Evolutionary conservation across 176 grass and related monocot genomes (phyloP).

Genomic region (Typha latifolia): DNA sequence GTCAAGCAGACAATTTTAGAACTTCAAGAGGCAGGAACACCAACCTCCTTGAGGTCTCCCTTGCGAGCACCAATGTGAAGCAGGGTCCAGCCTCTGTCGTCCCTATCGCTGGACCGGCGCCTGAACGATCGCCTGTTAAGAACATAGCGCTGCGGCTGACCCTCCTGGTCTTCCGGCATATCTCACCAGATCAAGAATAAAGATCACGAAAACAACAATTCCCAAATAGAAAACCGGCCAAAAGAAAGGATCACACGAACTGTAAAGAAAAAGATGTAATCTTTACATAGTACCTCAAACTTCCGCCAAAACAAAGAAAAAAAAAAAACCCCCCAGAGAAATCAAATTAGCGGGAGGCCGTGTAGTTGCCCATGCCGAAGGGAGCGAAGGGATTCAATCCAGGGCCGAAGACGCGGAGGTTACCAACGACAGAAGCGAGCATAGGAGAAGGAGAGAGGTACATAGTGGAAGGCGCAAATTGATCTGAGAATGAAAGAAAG

Average conservation of each 20-base stretch:
- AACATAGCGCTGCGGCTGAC: slow-evolving; percentile 6
- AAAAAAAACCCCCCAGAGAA: neutral
- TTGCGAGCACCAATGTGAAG: slow-evolving; percentile 72
- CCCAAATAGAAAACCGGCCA: neutral
- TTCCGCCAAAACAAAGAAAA: neutral
- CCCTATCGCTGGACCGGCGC: slow-evolving; percentile 26
- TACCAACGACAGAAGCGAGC: slow-evolving; percentile 16
- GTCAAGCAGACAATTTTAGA: too few species aligned
- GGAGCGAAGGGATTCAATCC: slow-evolving; percentile 94
- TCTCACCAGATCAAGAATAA: neutral
- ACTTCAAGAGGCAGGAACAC: neutral
- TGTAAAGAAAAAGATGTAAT: neutral
- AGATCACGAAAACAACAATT: neutral
- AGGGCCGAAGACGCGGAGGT: slow-evolving; percentile 67
- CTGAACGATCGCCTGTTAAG: slow-evolving; percentile 19
- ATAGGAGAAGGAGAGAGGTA: slow-evolving; percentile 26
- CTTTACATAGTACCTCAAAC: neutral
- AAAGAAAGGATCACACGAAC: neutral
- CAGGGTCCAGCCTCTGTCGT: slow-evolving; percentile 68
- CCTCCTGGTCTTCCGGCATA: slow-evolving; percentile 38
- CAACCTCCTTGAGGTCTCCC: slow-evolving; percentile 83
- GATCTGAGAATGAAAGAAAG: neutral
- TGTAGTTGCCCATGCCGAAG: slow-evolving; percentile 83
- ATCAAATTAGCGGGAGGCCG: slow-evolving; percentile 44
- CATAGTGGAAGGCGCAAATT: slow-evolving; percentile 32